phyloP scores from a whole-genome alignment of 169 alveolate species.

The Babesia bovis region DNA sequence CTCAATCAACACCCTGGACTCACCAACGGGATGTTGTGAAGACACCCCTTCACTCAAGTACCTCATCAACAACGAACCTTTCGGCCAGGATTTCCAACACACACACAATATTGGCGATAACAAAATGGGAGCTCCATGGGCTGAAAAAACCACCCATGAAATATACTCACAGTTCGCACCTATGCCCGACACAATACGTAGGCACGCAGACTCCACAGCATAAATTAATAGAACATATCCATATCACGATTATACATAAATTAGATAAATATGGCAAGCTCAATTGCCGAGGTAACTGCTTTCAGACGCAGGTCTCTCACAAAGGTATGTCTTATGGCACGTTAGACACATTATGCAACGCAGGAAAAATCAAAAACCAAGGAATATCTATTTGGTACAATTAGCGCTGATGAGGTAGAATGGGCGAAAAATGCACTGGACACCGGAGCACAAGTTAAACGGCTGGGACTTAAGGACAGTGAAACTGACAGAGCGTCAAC shows the following conservation, averaged over 20 bases:
- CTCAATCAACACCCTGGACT: slow-evolving; percentile 25
- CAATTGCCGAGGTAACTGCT: slow-evolving; percentile 17
- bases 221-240: background rate
- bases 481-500: slow-evolving; percentile 43
- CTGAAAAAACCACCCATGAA: slow-evolving; percentile 5
- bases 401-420: slow-evolving; percentile 49
- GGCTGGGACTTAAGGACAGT: slow-evolving; percentile 19
- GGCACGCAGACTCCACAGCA: slow-evolving; percentile 12
- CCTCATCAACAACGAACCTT: background rate
- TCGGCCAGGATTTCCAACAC: background rate
- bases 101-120: background rate
- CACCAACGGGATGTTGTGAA: background rate
- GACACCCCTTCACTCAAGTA: slow-evolving; percentile 6
- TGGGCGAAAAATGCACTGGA: slow-evolving; percentile 65
- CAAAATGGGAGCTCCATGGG: background rate
- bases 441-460: slow-evolving; percentile 48
- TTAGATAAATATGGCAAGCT: slow-evolving; percentile 4
- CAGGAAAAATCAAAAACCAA: slow-evolving; percentile 15
- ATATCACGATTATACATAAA: background rate
- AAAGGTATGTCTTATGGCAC: slow-evolving; percentile 21
- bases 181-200: slow-evolving; percentile 20
- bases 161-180: slow-evolving; percentile 15
- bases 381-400: slow-evolving; percentile 63
- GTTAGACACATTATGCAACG: slow-evolving; percentile 4
- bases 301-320: slow-evolving; percentile 25